Base-by-base conservation (phyloP, 1,284 basidiomycete genomes). In the Phylloboletellus chloephorus region DNA sequence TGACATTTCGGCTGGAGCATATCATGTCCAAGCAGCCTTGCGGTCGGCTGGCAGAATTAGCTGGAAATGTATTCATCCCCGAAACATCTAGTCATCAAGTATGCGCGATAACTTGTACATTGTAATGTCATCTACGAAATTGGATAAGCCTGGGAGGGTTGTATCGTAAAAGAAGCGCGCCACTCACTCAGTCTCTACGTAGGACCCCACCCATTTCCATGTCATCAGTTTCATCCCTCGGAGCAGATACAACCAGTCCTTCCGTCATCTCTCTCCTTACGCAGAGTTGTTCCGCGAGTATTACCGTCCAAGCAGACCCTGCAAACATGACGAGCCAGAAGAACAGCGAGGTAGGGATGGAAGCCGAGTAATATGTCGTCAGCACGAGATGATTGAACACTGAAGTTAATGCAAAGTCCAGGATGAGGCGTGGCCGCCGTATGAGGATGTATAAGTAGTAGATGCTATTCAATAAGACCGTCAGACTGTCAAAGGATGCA, bases 371-470 rank as follows among this genome's bases (percentile, higher is more conserved):
- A 65, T 93, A 95, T 12, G 88, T 91, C 32, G 93, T 94, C 41
- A 97, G 68, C 39, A 97, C 80, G 37, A 96, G 68, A 65, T 98
- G 93, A 57, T 87, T 83, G 69, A 96, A 84, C 40, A 88, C 69
- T 39, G 98, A 78, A 0, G 96, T 98, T 43, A 95, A 63, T 7
- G 87, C 74, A 66, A 97, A 97, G 67, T 98, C 95, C 52, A 98
- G 82, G 56, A 98, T 87, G 55, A 96, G 78, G 5, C 93, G 89
- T 31, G 96, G 95, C 25, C 90, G 75, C 29, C 92, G 81, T 60
- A 98, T 75, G 51, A 98, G 72, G 51, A 78, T 74, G 64, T 91
- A 97, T 3, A 98, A 71, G 51, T 86, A 90, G 52, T 83, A 82
- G 44, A 95, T 83, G 66, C 93, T 97, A 58, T 32, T 49, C 29